These are phyloP conservation scores for Bipolaris victoriae DNA, from an alignment of 2,329 filamentous ascomycete genomes.

Conservation along the genomic window DNA sequence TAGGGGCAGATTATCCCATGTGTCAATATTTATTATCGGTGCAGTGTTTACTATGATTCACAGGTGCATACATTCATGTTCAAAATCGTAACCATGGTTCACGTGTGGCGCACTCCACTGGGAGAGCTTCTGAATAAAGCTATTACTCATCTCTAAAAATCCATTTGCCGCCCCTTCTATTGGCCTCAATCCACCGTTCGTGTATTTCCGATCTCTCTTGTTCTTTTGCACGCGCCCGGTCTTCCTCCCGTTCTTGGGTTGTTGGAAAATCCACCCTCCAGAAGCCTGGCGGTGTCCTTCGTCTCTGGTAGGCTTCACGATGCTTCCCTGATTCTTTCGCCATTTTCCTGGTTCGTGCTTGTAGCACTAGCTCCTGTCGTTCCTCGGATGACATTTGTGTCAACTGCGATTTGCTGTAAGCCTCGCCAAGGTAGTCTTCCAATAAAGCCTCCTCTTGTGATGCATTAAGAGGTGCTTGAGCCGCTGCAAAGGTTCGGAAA, in stretches of 20 bases:
- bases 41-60: not conserved
- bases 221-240: conserved; percentile 69
- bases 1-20: too few relatives aligned
- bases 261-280: conserved; percentile 90
- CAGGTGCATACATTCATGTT: not conserved
- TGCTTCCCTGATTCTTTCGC: conserved; percentile 80
- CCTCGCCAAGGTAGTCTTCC: conserved; percentile 62
- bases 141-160: conserved; percentile 77
- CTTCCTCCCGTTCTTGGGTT: conserved; percentile 77
- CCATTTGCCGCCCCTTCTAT: conserved; percentile 77
- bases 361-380: conserved; percentile 70
- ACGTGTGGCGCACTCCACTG: not conserved
- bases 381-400: conserved; percentile 64
- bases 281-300: conserved; percentile 80
- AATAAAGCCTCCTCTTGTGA: conserved; percentile 50
- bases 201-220: conserved; percentile 69
- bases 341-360: conserved; percentile 75
- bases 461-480: conserved; percentile 37
- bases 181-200: conserved; percentile 80
- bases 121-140: not conserved
- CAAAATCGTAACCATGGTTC: not conserved
- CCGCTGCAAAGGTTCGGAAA: conserved; percentile 69
- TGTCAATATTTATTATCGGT: not conserved
- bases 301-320: conserved; percentile 73
- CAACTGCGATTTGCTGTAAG: conserved; percentile 45